Evolutionary conservation across 352 stramenopile genomes (phyloP), one percentile per base, ranked within the genome.

Genomic region (Globisporangium acanthophoron): DNA sequence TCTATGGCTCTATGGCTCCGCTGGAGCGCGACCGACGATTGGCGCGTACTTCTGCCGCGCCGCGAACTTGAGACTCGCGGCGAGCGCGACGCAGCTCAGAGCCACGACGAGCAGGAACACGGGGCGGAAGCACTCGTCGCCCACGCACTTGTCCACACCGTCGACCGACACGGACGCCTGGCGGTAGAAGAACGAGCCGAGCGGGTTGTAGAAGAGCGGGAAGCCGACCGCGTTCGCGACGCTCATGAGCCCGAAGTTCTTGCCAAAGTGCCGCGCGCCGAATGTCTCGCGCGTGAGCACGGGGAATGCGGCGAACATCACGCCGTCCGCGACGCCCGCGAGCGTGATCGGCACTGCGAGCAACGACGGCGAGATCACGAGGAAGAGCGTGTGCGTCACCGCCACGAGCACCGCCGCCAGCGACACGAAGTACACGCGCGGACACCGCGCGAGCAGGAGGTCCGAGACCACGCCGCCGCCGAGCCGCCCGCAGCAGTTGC

Each of bases 191-290:
- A 80, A 77, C 39, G 82, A 87, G 16, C 75, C 71, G 13, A 92
- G 62, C 7, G 82, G 82, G 40, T 74, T 87, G 66, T 73, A 85
- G 59, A 92, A 84, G 3, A 92, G 56, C 20, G 82, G 82, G 64
- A 89, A 92, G 3, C 80, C 80, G 18, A 90, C 41, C 0, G 76
- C 78, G 53, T 90, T 92, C 35, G 82, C 82, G 48, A 89, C 67
- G 48, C 76, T 89, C 27, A 92, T 83, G 27, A 88, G 54, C 12
- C 83, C 80, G 57, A 87, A 92, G 50, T 92, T 92, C 56, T 90
- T 87, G 47, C 83, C 83, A 54, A 92, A 90, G 55, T 92, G 83
- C 1, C 62, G 65, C 21, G 64, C 59, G 1, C 83, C 83, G 55
- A 90, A 92, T 0, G 78, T 85, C 59, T 92, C 80, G 33, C 80